These are phyloP conservation scores for Termitomyces titanicus DNA, from an alignment of 768 basidiomycete genomes.

Conservation along the genomic window DNA sequence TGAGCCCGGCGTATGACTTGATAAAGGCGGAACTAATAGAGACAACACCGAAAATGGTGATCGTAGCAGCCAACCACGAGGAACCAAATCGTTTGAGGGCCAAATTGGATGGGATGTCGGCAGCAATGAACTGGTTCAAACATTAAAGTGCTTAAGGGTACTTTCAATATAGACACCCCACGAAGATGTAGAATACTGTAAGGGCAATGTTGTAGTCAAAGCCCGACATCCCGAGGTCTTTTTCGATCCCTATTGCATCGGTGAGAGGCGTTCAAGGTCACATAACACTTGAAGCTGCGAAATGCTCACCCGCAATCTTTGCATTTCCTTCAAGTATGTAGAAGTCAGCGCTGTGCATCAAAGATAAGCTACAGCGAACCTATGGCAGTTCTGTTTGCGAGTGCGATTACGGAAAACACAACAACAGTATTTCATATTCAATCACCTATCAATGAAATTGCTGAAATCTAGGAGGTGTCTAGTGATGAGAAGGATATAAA, in stretches of 20 bases:
- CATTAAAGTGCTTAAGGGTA: background rate
- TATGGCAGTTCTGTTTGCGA: conserved; percentile 17
- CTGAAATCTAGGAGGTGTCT: conserved; percentile 14
- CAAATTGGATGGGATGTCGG: conserved; percentile 21
- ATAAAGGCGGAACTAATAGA: conserved; percentile 21
- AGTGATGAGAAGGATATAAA: background rate
- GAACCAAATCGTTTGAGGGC: conserved; percentile 20
- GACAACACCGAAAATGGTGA: conserved; percentile 17
- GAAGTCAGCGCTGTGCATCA: background rate
- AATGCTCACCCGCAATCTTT: conserved; percentile 17
- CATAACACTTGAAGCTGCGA: background rate
- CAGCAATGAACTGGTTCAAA: conserved; percentile 14
- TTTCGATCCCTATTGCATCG: conserved; percentile 20
- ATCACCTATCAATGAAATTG: conserved; percentile 20
- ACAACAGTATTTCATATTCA: background rate
- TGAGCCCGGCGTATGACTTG: conserved; percentile 18
- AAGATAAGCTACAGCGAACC: conserved; percentile 5
- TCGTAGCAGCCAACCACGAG: conserved; percentile 18
- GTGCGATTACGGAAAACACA: background rate
- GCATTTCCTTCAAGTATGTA: conserved; percentile 15
- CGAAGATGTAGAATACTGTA: conserved; percentile 31
- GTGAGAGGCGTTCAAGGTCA: background rate
- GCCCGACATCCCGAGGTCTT: conserved; percentile 30
- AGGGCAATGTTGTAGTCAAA: conserved; percentile 33
- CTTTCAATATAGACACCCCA: background rate